phyloP scores from a whole-genome alignment of 2,329 filamentous ascomycete species.

The Diplodia scrobiculata region DNA sequence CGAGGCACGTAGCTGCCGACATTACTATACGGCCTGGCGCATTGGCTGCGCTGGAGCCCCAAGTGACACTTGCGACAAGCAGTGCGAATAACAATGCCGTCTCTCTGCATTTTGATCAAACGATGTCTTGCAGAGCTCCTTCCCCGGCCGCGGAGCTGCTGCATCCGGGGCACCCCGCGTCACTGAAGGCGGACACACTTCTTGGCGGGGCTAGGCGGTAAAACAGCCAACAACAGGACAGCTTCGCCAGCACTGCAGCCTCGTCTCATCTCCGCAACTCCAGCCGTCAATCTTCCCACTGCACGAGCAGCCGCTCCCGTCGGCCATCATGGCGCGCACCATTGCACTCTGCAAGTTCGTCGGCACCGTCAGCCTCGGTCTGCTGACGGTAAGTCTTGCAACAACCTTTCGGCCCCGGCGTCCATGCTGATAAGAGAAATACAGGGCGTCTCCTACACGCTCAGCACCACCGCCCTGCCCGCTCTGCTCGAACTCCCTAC shows the following conservation, averaged over 20 bases:
- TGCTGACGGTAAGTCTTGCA: conserved; percentile 71
- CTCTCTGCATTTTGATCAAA: neutral
- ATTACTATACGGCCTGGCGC: conserved; percentile 24
- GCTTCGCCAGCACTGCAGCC: conserved; percentile 10
- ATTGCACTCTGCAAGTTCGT: conserved; percentile 87
- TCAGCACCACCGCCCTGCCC: conserved; percentile 76
- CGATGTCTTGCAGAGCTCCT: neutral
- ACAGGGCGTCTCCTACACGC: conserved; percentile 85
- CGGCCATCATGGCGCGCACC: conserved; percentile 63
- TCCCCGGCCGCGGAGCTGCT: neutral
- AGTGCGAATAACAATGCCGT: neutral
- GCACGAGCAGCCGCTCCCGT: conserved; percentile 17
- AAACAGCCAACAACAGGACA: neutral
- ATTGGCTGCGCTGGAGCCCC: neutral
- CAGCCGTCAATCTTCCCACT: conserved; percentile 9
- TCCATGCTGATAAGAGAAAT: conserved; percentile 4
- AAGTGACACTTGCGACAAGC: neutral
- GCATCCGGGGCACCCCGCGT: conserved; percentile 17
- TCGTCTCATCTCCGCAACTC: conserved; percentile 1
- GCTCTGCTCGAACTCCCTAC: conserved; percentile 79
- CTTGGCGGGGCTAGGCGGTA: conserved; percentile 16
- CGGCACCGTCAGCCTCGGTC: conserved; percentile 82
- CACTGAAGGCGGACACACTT: neutral
- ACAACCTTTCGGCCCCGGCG: conserved; percentile 13
- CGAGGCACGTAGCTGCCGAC: conserved; percentile 14